phyloP scores from a whole-genome alignment of 306 rosid species.

The Fragaria vesca region DNA sequence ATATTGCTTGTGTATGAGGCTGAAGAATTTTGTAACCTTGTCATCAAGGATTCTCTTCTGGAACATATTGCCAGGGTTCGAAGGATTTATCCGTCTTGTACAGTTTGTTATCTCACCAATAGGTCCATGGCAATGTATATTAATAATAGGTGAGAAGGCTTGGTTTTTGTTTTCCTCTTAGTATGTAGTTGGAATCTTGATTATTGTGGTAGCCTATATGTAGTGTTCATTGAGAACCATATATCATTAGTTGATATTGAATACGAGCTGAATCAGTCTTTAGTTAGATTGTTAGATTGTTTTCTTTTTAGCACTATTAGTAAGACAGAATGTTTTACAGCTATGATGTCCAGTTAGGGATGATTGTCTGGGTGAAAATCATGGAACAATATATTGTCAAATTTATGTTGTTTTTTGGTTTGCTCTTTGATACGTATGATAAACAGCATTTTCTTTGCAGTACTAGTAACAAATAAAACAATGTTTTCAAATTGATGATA shows the following conservation, averaged over 20 bases:
- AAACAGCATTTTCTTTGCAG: neutral
- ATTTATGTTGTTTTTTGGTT: neutral
- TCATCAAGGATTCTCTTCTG: slow-evolving; percentile 50
- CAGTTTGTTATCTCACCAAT: slow-evolving; percentile 79
- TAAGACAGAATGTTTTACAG: too few species aligned
- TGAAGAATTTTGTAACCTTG: slow-evolving; percentile 67
- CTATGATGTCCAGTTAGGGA: neutral
- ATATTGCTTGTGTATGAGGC: slow-evolving; percentile 72
- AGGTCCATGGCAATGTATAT: slow-evolving; percentile 60
- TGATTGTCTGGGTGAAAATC: neutral
- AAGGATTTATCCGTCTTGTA: slow-evolving; percentile 70
- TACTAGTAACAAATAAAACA: neutral
- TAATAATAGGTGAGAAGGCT: slow-evolving; percentile 59
- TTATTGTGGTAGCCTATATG: neutral
- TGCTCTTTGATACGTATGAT: neutral
- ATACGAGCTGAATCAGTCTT: too few species aligned
- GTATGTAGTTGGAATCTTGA: neutral
- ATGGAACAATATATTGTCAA: neutral
- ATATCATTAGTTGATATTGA: neutral
- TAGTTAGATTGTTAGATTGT: too few species aligned
- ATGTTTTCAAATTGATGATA: neutral
- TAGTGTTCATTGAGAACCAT: neutral
- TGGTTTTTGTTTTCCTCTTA: neutral
- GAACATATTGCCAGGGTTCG: slow-evolving; percentile 56
- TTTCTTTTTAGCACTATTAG: too few species aligned